A percentile compares a stretch with the other conserved stretches of the same genome.
Conservation (phyloP, 371 early-diverging fungal species). For the Mortierella sp. region DNA sequence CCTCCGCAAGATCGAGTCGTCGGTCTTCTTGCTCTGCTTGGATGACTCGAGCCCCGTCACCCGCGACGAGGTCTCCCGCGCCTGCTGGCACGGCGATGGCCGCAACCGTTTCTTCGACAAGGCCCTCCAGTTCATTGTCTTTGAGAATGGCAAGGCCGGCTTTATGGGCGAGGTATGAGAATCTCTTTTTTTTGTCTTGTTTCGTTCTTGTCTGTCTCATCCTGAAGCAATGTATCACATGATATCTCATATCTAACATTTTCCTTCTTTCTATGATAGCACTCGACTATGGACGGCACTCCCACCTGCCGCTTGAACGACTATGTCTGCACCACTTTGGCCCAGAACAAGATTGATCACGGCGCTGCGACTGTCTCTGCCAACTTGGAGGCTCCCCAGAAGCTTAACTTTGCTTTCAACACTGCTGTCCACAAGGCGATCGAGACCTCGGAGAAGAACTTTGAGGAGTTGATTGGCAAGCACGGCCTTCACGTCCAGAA, state of each 20-base stretch:
- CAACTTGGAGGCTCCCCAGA: slow-evolving; percentile 72
- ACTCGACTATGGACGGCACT: slow-evolving; percentile 97
- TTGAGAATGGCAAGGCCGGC: slow-evolving; percentile 96
- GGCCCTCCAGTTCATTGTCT: slow-evolving; percentile 92
- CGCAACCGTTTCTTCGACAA: slow-evolving; percentile 96
- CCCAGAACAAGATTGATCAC: slow-evolving; percentile 73
- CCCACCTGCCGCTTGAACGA: slow-evolving; percentile 85
- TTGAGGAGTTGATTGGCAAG: slow-evolving; percentile 76
- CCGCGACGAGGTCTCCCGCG: slow-evolving; percentile 83
- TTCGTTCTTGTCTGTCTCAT: neutral
- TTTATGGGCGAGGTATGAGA: slow-evolving; percentile 85
- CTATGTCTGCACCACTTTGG: slow-evolving; percentile 63
- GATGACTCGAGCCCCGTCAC: slow-evolving; percentile 88
- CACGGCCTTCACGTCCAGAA: slow-evolving; percentile 88
- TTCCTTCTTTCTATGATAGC: slow-evolving; percentile 55
- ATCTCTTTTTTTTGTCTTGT: neutral
- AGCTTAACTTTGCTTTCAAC: slow-evolving; percentile 79
- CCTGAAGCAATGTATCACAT: neutral
- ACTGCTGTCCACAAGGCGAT: slow-evolving; percentile 68
- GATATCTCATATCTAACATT: neutral
- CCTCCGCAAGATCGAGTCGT: slow-evolving; percentile 86
- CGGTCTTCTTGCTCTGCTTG: slow-evolving; percentile 89
- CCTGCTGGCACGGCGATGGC: slow-evolving; percentile 95
- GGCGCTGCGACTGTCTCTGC: slow-evolving; percentile 64
- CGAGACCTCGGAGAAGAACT: slow-evolving; percentile 72